phyloP scores from a whole-genome alignment of 2,329 filamentous ascomycete genomes.

The Aspergillus glaucus region DNA sequence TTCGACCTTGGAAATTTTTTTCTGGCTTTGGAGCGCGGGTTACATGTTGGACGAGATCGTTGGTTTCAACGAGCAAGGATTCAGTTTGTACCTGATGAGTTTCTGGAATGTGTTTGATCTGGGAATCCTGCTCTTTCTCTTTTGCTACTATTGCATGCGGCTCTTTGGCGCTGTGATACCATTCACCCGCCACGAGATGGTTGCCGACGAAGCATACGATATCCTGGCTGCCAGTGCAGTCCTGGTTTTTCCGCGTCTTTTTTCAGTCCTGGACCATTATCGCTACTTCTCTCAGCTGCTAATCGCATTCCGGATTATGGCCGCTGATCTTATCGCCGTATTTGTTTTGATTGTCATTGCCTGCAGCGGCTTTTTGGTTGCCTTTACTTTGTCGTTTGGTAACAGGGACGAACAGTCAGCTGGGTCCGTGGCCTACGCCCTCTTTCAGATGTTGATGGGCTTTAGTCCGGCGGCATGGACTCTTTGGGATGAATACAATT shows the following conservation, averaged over 20 bases:
- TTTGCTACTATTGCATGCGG: conserved; percentile 84
- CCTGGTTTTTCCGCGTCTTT: conserved; percentile 80
- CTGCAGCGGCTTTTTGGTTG: conserved; percentile 93
- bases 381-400: conserved; percentile 77
- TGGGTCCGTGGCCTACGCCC: conserved; percentile 72
- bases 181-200: conserved; percentile 59
- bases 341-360: conserved; percentile 77
- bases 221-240: conserved; percentile 89
- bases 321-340: conserved; percentile 77
- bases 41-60: conserved; percentile 97
- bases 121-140: conserved; percentile 76
- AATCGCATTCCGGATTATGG: conserved; percentile 92
- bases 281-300: conserved; percentile 92
- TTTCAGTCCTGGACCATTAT: conserved; percentile 90
- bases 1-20: conserved; percentile 75
- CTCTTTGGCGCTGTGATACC: conserved; percentile 81
- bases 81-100: conserved; percentile 93
- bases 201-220: conserved; percentile 84
- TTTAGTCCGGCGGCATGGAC: conserved; percentile 96
- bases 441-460: conserved; percentile 93
- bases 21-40: conserved; percentile 97
- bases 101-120: conserved; percentile 97
- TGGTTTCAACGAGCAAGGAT: conserved; percentile 93
- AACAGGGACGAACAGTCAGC: conserved; percentile 57
- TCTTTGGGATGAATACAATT: conserved; percentile 73